phyloP scores from a whole-genome alignment of 169 alveolate species.

The Theileria luwenshuni region DNA sequence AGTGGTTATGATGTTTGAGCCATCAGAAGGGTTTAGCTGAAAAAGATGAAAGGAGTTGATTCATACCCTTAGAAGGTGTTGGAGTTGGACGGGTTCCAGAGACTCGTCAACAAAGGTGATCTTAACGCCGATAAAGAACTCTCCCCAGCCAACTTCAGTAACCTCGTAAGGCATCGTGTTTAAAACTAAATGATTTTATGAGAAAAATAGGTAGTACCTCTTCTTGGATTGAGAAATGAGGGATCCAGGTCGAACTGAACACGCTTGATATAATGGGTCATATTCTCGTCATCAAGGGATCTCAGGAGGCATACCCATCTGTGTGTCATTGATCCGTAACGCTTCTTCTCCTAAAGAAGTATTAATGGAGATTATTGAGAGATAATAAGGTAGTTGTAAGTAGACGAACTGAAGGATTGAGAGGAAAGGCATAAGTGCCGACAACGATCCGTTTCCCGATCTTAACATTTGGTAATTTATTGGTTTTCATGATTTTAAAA shows the following conservation, averaged over 20 bases:
- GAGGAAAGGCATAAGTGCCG: constrained; percentile 70
- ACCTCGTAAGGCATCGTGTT: constrained; percentile 79
- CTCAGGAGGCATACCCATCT: constrained; percentile 92
- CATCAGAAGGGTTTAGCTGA: constrained; percentile 60
- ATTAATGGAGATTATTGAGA: neutral
- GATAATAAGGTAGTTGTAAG: neutral
- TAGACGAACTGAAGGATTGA: constrained; percentile 54
- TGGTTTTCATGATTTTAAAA: constrained; percentile 17
- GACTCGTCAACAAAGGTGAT: constrained; percentile 73
- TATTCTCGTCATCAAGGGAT: constrained; percentile 88
- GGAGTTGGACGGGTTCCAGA: constrained; percentile 71
- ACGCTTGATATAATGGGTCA: constrained; percentile 85
- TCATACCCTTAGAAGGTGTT: constrained; percentile 69
- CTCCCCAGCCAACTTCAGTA: constrained; percentile 84
- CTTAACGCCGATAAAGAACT: constrained; percentile 74
- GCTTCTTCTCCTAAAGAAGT: constrained; percentile 81
- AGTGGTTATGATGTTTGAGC: constrained; percentile 22
- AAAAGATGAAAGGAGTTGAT: neutral
- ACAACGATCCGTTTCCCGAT: constrained; percentile 66
- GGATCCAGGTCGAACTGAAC: constrained; percentile 91
- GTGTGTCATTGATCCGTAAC: constrained; percentile 88
- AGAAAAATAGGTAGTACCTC: constrained; percentile 66
- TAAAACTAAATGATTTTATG: constrained; percentile 41
- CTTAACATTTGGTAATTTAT: constrained; percentile 43
- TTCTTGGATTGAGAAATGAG: constrained; percentile 86